These are phyloP conservation scores for Akanthomyces dipterigenus DNA, from an alignment of 2,329 filamentous ascomycete genomes.

Conservation along the genomic window DNA sequence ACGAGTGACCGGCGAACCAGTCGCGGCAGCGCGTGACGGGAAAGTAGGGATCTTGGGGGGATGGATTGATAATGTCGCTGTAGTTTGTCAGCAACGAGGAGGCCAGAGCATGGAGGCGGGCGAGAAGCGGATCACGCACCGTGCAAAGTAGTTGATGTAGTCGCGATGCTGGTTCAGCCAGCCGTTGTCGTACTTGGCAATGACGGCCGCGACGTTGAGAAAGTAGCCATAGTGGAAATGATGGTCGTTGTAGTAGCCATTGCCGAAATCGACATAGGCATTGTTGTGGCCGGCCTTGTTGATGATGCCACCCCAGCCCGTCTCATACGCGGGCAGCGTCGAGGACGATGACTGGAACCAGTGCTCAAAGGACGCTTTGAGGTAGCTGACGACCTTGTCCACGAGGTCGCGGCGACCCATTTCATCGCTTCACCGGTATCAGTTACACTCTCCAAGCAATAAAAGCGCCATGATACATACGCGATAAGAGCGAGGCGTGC, in stretches of 20 bases:
- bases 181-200: constrained; percentile 18
- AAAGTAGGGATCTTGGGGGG: constrained; percentile 21
- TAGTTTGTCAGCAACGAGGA: not conserved
- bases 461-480: constrained; percentile 10
- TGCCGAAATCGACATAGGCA: constrained; percentile 21
- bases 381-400: constrained; percentile 16
- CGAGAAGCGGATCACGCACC: constrained; percentile 8
- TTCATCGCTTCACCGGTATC: constrained; percentile 15
- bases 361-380: constrained; percentile 18
- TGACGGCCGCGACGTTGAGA: constrained; percentile 20
- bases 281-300: constrained; percentile 18
- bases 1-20: constrained; percentile 23
- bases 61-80: constrained; percentile 22
- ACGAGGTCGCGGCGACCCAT: constrained; percentile 18
- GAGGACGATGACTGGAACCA: constrained; percentile 17
- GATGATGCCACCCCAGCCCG: constrained; percentile 20
- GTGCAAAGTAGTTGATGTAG: constrained; percentile 21
- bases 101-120: not conserved
- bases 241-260: constrained; percentile 24
- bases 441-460: not conserved
- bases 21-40: constrained; percentile 21
- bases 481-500: constrained; percentile 19
- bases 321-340: constrained; percentile 19
- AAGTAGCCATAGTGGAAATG: constrained; percentile 25
- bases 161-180: constrained; percentile 20